phyloP scores from a whole-genome alignment of 2,329 filamentous ascomycete genomes.

The Plectosphaerella plurivora region DNA sequence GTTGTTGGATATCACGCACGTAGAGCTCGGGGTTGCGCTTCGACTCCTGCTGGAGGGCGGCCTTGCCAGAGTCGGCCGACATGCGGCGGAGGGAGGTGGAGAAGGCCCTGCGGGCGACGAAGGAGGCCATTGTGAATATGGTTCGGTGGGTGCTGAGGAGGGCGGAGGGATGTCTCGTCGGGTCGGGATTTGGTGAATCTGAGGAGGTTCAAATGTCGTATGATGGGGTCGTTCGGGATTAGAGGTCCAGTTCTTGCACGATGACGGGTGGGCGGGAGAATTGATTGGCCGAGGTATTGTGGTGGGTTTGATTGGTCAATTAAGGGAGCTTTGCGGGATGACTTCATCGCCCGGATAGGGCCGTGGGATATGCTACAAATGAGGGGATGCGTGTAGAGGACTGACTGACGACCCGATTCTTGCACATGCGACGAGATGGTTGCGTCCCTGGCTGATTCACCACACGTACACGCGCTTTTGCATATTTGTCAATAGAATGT shows the following conservation, averaged over 20 bases:
- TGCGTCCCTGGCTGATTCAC: too few relatives aligned
- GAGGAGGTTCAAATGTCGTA: slow-evolving; percentile 9
- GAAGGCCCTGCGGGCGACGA: slow-evolving; percentile 52
- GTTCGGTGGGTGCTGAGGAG: slow-evolving; percentile 2
- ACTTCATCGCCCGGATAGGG: neutral
- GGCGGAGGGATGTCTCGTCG: slow-evolving; percentile 2
- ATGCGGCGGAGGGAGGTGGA: slow-evolving; percentile 50
- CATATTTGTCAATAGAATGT: too few relatives aligned
- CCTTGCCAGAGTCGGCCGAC: slow-evolving; percentile 31
- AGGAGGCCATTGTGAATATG: slow-evolving; percentile 47
- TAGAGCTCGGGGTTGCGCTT: slow-evolving; percentile 47
- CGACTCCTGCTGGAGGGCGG: slow-evolving; percentile 51
- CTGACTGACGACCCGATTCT: too few relatives aligned
- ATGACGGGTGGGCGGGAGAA: slow-evolving; percentile 8
- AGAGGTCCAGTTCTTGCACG: slow-evolving; percentile 8
- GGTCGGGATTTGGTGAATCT: slow-evolving; percentile 6
- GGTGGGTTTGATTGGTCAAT: slow-evolving; percentile 10
- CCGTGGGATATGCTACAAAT: too few relatives aligned
- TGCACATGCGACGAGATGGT: too few relatives aligned
- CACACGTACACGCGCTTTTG: too few relatives aligned
- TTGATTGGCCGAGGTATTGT: slow-evolving; percentile 9
- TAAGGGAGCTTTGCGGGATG: neutral
- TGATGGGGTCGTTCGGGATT: slow-evolving; percentile 11
- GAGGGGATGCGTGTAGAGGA: too few relatives aligned
- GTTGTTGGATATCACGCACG: slow-evolving; percentile 30